Percentiles rank a stretch among this genome's conserved stretches.
phyloP scores from a whole-genome alignment of 768 basidiomycete genomes.

The Postia placenta region DNA sequence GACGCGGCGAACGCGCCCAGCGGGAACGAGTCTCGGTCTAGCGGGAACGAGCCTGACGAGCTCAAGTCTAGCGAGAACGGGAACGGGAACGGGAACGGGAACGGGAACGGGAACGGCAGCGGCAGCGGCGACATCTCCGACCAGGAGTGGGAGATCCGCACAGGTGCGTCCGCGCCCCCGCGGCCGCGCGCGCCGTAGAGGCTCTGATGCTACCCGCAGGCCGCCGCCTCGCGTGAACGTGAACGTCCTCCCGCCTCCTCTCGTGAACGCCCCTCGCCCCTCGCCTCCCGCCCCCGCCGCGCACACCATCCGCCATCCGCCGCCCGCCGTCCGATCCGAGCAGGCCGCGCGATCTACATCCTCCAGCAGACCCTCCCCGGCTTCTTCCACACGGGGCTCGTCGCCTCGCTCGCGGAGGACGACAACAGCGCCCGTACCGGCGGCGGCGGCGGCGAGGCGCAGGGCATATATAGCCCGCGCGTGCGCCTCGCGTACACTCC shows the following conservation, averaged over 20 bases:
- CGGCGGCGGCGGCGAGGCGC: slow-evolving; percentile 25
- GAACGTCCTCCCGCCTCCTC: background rate
- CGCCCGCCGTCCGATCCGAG: background rate
- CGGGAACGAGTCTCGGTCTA: no score
- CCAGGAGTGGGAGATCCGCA: slow-evolving; percentile 73
- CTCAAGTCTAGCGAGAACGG: no score
- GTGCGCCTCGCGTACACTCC: slow-evolving; percentile 65
- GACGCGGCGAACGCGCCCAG: no score
- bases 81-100: no score
- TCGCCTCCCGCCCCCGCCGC: background rate
- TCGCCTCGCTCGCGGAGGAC: slow-evolving; percentile 46
- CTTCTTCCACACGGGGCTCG: slow-evolving; percentile 65
- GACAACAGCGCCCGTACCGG: slow-evolving; percentile 22
- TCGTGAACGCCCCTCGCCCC: no score
- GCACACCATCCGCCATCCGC: background rate
- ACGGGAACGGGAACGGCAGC: background rate
- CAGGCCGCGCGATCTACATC: slow-evolving; percentile 68
- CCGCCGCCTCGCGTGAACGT: no score
- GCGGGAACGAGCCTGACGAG: no score
- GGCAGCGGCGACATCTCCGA: slow-evolving; percentile 42
- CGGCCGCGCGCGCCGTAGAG: slow-evolving; percentile 7
- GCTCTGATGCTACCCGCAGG: slow-evolving; percentile 25
- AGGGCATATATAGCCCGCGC: slow-evolving; percentile 56
- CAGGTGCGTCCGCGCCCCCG: slow-evolving; percentile 38
- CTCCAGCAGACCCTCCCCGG: slow-evolving; percentile 64